Base-by-base conservation (phyloP, 768 basidiomycete genomes). In the Lyophyllum shimeji region DNA sequence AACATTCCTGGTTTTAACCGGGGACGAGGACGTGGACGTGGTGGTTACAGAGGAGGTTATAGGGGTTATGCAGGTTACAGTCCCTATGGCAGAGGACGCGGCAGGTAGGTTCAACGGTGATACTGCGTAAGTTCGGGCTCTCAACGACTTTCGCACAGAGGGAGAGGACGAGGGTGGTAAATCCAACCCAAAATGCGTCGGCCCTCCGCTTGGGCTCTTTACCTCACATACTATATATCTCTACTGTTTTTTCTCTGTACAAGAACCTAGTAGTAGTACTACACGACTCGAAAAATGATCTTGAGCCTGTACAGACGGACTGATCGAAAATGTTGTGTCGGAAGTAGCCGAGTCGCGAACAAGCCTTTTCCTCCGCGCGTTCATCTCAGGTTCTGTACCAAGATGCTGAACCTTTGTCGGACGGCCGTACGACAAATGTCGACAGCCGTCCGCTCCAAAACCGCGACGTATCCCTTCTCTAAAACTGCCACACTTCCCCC, bases 1-100 rank as follows among this genome's bases (percentile, higher is more conserved):
- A 99, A 99, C 71, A 71, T 98, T 51, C 97, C 95, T 18, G 94
- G 94, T 1, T 94, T 92, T 73, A 90, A 84, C 63, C 85, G 90
- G 55, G 91, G 93, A 15, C 77, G 93, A 21, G 89, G 93, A 13
- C 77, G 94, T 50, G 89, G 88, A 74, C 74, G 89, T 57, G 88
- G 82, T 18, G 77, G 77, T 2, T 79, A 77, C 56, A 68, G 82
- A 44, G 80, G 84, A 25, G 79, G 84, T 31, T 74, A 72, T 59
- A 71, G 79, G 57, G 74, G 77, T 59, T 71, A 74, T 56, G 68
- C 69, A 12, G 84, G 84, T 2, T 89, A 81, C 66, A 80, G 68
- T 50, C 87, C 89, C 17, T 89, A 90, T 69, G 72, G 78, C 58
- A 72, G 82, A 57, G 81, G 78, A 48, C 85, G 93, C 61, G 89